phyloP scores from a whole-genome alignment of 768 basidiomycete genomes.

The Rhodotorula graminis region DNA sequence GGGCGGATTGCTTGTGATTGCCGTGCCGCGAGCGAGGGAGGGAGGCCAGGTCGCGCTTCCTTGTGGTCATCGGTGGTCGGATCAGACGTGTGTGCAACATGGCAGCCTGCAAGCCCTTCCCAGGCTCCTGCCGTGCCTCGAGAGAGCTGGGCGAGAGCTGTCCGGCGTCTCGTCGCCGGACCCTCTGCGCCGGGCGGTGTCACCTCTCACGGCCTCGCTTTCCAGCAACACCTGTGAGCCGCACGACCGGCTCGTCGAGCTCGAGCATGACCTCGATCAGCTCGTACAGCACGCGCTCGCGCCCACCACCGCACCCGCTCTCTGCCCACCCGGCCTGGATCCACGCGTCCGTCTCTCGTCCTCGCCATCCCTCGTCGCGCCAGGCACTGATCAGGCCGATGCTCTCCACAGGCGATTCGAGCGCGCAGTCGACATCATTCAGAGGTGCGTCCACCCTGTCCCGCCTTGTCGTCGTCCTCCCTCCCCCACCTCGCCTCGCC shows the following conservation, averaged over 20 bases:
- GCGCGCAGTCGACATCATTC: conserved; percentile 89
- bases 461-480: not conserved
- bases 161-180: too few relatives aligned
- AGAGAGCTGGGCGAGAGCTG: too few relatives aligned
- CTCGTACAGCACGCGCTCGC: conserved; percentile 11
- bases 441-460: conserved; percentile 48
- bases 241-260: not conserved
- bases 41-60: too few relatives aligned
- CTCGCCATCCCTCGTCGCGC: not conserved
- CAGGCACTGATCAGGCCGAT: not conserved
- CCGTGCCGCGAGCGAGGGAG: too few relatives aligned
- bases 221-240: too few relatives aligned
- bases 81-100: too few relatives aligned
- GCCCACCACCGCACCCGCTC: conserved; percentile 9
- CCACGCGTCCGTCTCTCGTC: conserved; percentile 7
- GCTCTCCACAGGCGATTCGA: conserved; percentile 63
- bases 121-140: too few relatives aligned
- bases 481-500: too few relatives aligned
- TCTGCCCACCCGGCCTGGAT: conserved; percentile 12
- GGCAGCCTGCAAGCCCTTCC: too few relatives aligned
- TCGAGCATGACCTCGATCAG: conserved; percentile 15
- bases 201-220: not conserved
- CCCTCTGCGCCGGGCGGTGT: too few relatives aligned
- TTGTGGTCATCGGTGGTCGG: too few relatives aligned
- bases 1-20: not conserved